phyloP scores from a whole-genome alignment of 345 rosid species.

The Mallotus nudiflorus region DNA sequence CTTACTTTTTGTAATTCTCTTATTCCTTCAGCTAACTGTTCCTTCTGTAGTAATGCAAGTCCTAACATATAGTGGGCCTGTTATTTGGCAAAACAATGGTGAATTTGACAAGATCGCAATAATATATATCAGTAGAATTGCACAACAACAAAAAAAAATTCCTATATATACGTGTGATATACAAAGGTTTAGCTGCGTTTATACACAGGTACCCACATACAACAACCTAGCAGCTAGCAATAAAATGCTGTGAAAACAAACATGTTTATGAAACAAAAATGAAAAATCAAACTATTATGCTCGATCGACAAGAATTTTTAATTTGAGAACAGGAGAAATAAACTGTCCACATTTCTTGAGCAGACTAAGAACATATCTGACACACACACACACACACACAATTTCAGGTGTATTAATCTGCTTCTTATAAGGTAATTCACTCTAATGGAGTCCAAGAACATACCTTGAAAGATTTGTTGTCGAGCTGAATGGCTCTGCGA shows the following conservation, averaged over 20 bases:
- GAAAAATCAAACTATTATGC: too few species aligned
- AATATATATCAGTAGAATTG: conserved; percentile 2
- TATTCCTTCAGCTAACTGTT: conserved; percentile 55
- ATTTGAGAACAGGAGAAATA: too few species aligned
- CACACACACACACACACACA: too few species aligned
- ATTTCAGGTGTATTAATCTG: too few species aligned
- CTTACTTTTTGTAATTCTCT: conserved; percentile 73
- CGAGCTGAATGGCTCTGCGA: conserved; percentile 71
- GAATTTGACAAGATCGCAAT: conserved; percentile 7
- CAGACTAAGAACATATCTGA: too few species aligned
- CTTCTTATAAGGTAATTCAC: not conserved
- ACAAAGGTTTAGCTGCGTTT: not conserved
- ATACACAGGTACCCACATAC: too few species aligned
- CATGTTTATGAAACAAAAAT: not conserved
- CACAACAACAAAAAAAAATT: conserved; percentile 15
- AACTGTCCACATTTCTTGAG: too few species aligned
- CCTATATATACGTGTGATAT: not conserved
- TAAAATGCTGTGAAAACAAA: too few species aligned
- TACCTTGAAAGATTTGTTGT: conserved; percentile 71
- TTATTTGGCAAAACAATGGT: conserved; percentile 18
- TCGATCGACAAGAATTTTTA: too few species aligned
- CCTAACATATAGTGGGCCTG: conserved; percentile 92
- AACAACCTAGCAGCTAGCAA: not conserved
- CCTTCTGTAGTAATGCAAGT: conserved; percentile 61
- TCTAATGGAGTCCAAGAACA: not conserved